phyloP scores from a whole-genome alignment of 108 stramenopile genomes.

The Nitzschia sp. region DNA sequence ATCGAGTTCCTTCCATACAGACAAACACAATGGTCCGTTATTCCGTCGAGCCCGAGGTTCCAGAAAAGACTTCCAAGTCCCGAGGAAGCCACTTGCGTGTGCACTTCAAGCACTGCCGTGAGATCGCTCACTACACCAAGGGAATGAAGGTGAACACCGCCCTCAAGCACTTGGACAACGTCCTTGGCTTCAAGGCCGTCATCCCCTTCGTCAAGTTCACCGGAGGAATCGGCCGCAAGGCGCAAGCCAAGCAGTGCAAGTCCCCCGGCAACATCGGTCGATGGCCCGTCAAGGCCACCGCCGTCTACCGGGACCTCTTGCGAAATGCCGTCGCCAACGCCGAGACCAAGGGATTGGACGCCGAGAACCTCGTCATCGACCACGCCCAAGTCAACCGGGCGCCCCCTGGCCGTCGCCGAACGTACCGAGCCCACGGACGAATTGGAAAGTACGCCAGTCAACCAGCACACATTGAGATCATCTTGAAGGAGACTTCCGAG shows the following conservation, averaged over 20 bases:
- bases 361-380: slow-evolving; percentile 80
- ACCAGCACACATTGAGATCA: slow-evolving; percentile 98
- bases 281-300: slow-evolving; percentile 98
- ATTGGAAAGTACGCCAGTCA: slow-evolving; percentile 98
- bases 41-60: slow-evolving; percentile 76
- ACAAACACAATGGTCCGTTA: slow-evolving; percentile 71
- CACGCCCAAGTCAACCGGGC: slow-evolving; percentile 97
- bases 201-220: slow-evolving; percentile 96
- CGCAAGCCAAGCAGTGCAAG: slow-evolving; percentile 88
- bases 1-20: no score
- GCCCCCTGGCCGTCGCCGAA: slow-evolving; percentile 95
- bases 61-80: slow-evolving; percentile 85
- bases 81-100: slow-evolving; percentile 95
- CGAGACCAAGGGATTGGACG: slow-evolving; percentile 92
- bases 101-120: slow-evolving; percentile 99
- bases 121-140: slow-evolving; percentile 93
- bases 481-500: slow-evolving; percentile 82
- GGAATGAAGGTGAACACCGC: slow-evolving; percentile 92
- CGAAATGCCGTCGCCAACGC: slow-evolving; percentile 97
- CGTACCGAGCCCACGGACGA: slow-evolving; percentile 99
- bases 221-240: slow-evolving; percentile 96
- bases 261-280: slow-evolving; percentile 93
- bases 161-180: slow-evolving; percentile 88
- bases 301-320: slow-evolving; percentile 92
- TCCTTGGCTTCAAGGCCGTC: slow-evolving; percentile 91